Evolutionary conservation across 306 rosid genomes (phyloP).

Genomic region (Quercus ilex): DNA sequence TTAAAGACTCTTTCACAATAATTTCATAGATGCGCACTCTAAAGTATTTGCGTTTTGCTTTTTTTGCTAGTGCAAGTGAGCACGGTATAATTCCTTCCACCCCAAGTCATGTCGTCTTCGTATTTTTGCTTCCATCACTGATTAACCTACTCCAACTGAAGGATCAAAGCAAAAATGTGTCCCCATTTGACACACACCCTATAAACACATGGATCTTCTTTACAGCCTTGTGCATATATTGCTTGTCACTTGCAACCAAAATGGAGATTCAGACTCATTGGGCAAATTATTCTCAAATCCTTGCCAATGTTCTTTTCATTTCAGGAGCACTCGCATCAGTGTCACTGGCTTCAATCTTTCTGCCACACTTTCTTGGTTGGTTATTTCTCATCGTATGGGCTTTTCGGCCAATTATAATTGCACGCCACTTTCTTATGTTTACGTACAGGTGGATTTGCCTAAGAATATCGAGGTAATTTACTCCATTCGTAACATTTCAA

Average conservation of each 20-base stretch:
- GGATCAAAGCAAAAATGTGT: constrained; percentile 6
- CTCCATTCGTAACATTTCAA: too few relatives aligned
- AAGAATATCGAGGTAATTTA: too few relatives aligned
- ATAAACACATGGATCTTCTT: constrained; percentile 14
- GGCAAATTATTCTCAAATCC: background rate
- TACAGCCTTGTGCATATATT: constrained; percentile 12
- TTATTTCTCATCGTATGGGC: too few relatives aligned
- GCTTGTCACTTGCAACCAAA: background rate
- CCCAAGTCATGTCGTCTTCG: constrained; percentile 6
- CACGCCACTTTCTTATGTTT: background rate
- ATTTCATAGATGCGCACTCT: too few relatives aligned
- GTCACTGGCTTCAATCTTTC: too few relatives aligned
- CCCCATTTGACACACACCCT: constrained; percentile 8
- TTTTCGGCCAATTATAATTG: background rate
- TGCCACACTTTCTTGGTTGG: too few relatives aligned
- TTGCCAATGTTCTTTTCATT: constrained; percentile 4
- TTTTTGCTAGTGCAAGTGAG: background rate
- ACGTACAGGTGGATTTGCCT: too few relatives aligned
- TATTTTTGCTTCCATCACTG: constrained; percentile 1
- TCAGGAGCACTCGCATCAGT: constrained; percentile 8
- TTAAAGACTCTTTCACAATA: too few relatives aligned
- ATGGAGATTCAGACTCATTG: background rate
- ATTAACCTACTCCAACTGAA: constrained; percentile 3
- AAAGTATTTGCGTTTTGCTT: too few relatives aligned
- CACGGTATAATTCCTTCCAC: background rate